phyloP scores from a whole-genome alignment of 108 stramenopile genomes.

The Chaetoceros tenuissimus region DNA sequence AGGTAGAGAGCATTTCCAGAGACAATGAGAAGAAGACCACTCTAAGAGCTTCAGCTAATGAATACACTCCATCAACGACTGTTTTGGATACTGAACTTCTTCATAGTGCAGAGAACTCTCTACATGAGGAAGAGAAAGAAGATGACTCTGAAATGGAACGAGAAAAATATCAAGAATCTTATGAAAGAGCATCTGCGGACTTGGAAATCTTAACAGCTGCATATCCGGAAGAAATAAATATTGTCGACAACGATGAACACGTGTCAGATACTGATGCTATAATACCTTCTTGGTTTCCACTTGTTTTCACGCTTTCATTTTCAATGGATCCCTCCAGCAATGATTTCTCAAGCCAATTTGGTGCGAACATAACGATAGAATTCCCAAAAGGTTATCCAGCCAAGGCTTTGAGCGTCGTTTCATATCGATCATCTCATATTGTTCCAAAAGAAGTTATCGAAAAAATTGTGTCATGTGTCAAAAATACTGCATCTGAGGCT shows the following conservation, averaged over 20 bases:
- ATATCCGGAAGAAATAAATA: constrained; percentile 23
- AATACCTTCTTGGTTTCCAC: background rate
- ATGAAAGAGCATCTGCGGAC: constrained; percentile 28
- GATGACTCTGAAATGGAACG: background rate
- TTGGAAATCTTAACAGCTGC: constrained; percentile 27
- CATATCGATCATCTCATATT: constrained; percentile 10
- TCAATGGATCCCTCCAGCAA: background rate
- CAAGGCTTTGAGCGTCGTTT: constrained; percentile 6
- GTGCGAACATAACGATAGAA: constrained; percentile 3
- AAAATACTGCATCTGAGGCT: constrained; percentile 12
- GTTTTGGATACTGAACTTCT: too few species aligned
- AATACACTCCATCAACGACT: too few species aligned
- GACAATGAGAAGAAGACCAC: too few species aligned
- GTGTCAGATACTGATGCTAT: background rate
- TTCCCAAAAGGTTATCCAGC: constrained; percentile 18
- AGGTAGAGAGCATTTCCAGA: too few species aligned
- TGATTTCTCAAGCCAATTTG: background rate
- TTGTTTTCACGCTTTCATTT: background rate
- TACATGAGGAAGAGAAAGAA: background rate
- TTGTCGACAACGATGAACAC: background rate
- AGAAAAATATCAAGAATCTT: constrained; percentile 3
- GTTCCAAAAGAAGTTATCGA: constrained; percentile 18
- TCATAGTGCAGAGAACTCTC: too few species aligned
- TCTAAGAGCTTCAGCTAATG: too few species aligned
- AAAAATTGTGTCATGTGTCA: constrained; percentile 11